phyloP scores from a whole-genome alignment of 352 stramenopile genomes.

The Blastocystis sp. region DNA sequence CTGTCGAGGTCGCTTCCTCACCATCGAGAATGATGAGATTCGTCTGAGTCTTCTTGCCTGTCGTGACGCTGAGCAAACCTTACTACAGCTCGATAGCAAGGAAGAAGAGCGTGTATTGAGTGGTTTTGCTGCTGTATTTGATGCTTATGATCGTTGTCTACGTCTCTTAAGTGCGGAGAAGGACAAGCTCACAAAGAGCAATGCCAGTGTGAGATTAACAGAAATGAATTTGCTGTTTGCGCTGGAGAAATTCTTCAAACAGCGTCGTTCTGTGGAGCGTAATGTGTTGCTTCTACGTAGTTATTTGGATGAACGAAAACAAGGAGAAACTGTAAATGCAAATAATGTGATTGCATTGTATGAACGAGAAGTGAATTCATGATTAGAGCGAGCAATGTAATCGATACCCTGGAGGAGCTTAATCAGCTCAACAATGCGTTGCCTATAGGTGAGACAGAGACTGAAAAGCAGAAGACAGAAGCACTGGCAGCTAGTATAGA shows the following conservation, averaged over 20 bases:
- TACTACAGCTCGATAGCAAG: not conserved
- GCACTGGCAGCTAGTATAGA: not conserved
- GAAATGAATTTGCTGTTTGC: not conserved
- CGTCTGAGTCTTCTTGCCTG: not conserved
- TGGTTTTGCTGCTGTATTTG: not conserved
- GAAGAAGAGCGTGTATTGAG: not conserved
- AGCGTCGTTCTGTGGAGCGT: not conserved
- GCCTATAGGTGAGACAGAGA: not conserved
- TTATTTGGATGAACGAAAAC: not conserved
- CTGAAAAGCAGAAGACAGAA: not conserved
- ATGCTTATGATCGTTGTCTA: constrained; percentile 1
- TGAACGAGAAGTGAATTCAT: no score
- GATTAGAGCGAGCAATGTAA: not conserved
- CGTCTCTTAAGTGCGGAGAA: not conserved
- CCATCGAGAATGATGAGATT: not conserved
- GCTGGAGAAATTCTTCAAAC: not conserved
- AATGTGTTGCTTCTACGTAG: constrained; percentile 1
- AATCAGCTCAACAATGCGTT: not conserved
- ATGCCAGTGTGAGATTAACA: no score
- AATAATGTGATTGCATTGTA: constrained; percentile 8
- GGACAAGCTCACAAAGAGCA: not conserved
- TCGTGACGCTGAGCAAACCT: not conserved
- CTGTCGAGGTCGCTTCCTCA: not conserved
- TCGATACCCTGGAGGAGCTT: not conserved
- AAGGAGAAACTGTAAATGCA: not conserved